Base-by-base conservation (phyloP, 192 early-diverging fungal genomes). In the Ambispora gerdemannii region DNA sequence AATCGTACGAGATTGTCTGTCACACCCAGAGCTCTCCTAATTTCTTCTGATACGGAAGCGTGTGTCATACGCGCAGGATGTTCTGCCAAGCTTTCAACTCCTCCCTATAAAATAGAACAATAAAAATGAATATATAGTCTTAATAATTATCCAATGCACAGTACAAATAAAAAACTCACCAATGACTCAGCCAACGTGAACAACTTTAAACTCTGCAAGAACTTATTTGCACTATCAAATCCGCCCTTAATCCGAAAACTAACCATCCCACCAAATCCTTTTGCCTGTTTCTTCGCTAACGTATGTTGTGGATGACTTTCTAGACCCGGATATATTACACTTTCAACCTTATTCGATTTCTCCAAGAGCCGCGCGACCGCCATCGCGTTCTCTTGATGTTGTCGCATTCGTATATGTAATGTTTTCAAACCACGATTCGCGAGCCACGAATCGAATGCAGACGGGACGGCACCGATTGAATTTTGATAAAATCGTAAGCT, bases 11-110 rank as follows among this genome's bases (percentile, higher is more conserved):
- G 86, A 71, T 88, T 93, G 63, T 96, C 95, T 28, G 94, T 94
- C 70, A 98, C 93, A 43, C 95, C 97, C 31, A 99, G 77, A 31
- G 80, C 81, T 20, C 81, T 79, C 64, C 95, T 85, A 71, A 91
- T 92, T 78, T 95, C 97, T 55, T 92, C 87, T 4, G 87, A 87
- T 70, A 99, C 81, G 0, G 90, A 86, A 32, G 91, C 95, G 71
- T 99, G 97, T 19, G 97, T 99, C 95, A 99, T 99, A 61, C 91
- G 84, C 4, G 92, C 87, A 1, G 97, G 97, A 71, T 96, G 84
- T 82, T 98, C 95, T 35, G 92, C 91, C 72, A 99, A 81, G 33
- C 87, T 89, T 84, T 99, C 97, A 8, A 99, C 94, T 62, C 95
- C 94, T 72, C 95, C 97, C 63, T 49, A 28, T 32, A 60, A 17